phyloP scores from a whole-genome alignment of 2,329 filamentous ascomycete species.

The Hypoxylon sp. region DNA sequence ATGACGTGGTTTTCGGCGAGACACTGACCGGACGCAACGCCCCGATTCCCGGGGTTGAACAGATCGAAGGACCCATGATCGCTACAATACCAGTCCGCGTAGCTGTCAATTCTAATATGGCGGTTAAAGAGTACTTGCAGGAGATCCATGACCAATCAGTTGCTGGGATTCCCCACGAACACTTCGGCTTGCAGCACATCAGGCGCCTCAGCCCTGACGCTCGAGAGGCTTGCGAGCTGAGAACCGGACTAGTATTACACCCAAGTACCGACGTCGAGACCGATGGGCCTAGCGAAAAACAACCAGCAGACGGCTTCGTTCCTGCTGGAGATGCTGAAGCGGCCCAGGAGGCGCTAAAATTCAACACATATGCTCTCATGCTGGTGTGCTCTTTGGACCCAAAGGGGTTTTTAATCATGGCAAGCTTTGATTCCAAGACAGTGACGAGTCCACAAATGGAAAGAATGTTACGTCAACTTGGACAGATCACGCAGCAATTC shows the following conservation, averaged over 20 bases:
- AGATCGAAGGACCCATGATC: slow-evolving; percentile 73
- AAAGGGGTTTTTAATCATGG: slow-evolving; percentile 70
- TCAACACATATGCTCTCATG: slow-evolving; percentile 74
- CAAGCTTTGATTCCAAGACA: slow-evolving; percentile 75
- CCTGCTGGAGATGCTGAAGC: slow-evolving; percentile 70
- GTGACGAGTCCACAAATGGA: slow-evolving; percentile 68
- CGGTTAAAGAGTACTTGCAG: slow-evolving; percentile 67
- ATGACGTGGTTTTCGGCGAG: slow-evolving; percentile 71
- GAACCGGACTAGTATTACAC: slow-evolving; percentile 69
- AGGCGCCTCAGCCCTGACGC: slow-evolving; percentile 69
- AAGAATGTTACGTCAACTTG: slow-evolving; percentile 67
- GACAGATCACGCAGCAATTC: slow-evolving; percentile 65
- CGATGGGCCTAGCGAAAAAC: slow-evolving; percentile 49
- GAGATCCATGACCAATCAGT: slow-evolving; percentile 70
- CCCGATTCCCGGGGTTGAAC: slow-evolving; percentile 63
- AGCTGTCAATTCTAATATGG: slow-evolving; percentile 58
- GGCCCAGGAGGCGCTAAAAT: slow-evolving; percentile 71
- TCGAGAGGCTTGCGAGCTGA: slow-evolving; percentile 69
- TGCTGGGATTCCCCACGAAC: slow-evolving; percentile 74
- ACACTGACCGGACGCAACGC: slow-evolving; percentile 71
- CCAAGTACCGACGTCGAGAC: slow-evolving; percentile 56
- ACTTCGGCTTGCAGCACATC: slow-evolving; percentile 73
- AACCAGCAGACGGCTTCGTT: slow-evolving; percentile 67
- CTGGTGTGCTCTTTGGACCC: slow-evolving; percentile 73
- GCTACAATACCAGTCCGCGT: slow-evolving; percentile 71